A percentile compares a stretch with the other conserved stretches of the same genome.
These are phyloP conservation scores for Anthoceros angustus DNA, from an alignment of 225 moss, liverwort and hornwort species.

Conservation along the genomic window DNA sequence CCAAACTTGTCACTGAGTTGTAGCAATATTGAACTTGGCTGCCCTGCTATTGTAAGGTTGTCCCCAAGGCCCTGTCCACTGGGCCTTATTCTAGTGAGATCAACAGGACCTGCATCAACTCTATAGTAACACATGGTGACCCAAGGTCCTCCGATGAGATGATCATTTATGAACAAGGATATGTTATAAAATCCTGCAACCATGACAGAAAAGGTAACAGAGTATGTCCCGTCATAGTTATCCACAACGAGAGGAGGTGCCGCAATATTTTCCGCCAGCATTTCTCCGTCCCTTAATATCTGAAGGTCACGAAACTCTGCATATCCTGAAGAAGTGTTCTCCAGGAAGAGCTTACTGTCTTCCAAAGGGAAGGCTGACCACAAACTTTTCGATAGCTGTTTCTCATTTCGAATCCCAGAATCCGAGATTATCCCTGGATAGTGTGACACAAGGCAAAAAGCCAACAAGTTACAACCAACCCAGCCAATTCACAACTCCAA, in stretches of 20 bases:
- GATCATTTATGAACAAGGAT: slow-evolving; percentile 35
- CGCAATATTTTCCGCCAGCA: neutral
- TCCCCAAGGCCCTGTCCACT: slow-evolving; percentile 17
- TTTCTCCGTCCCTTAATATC: slow-evolving; percentile 5
- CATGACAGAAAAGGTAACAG: slow-evolving; percentile 29
- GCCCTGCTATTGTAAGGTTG: slow-evolving; percentile 11
- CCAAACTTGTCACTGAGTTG: slow-evolving; percentile 28
- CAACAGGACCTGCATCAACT: slow-evolving; percentile 24
- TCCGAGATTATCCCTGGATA: no score
- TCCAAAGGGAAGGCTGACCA: no score
- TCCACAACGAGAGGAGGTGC: slow-evolving; percentile 18
- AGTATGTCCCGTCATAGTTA: slow-evolving; percentile 38
- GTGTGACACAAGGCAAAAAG: no score
- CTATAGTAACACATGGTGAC: slow-evolving; percentile 23
- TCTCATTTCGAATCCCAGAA: no score
- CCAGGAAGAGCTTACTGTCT: no score
- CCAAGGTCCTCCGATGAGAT: slow-evolving; percentile 14
- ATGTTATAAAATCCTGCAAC: slow-evolving; percentile 27
- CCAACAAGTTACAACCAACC: no score
- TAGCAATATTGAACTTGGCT: slow-evolving; percentile 22
- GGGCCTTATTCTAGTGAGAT: slow-evolving; percentile 21
- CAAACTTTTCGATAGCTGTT: no score
- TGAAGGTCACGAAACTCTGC: slow-evolving; percentile 8
- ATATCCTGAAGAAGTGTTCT: neutral
- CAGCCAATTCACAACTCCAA: no score